phyloP scores from a whole-genome alignment of 2,329 filamentous ascomycete genomes.

The Paramyrothecium sp. region DNA sequence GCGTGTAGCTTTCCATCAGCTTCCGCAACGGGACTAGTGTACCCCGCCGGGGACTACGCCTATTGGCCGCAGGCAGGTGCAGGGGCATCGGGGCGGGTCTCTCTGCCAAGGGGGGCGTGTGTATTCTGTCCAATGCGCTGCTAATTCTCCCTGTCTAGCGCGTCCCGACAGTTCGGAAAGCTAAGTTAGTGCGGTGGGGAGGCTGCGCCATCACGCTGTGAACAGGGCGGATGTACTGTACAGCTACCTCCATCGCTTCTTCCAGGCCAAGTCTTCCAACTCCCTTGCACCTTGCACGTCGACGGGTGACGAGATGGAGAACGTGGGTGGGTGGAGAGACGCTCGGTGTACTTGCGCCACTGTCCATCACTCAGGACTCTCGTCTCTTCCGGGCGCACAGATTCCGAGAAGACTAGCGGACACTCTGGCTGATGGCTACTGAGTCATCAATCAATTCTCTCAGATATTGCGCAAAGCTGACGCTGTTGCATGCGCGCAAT shows the following conservation, averaged over 20 bases:
- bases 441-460: no score
- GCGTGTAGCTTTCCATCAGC: neutral
- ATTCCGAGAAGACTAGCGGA: no score
- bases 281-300: neutral
- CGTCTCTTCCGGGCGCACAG: no score
- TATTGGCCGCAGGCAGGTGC: neutral
- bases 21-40: no score
- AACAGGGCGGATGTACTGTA: neutral
- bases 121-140: neutral
- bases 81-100: neutral
- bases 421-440: no score
- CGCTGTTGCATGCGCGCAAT: no score
- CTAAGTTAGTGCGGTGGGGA: conserved; percentile 21
- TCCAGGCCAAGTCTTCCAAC: neutral
- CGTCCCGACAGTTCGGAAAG: conserved; percentile 34
- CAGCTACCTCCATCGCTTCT: neutral
- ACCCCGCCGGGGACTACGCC: no score
- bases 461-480: no score
- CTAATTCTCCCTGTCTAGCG: conserved; percentile 25
- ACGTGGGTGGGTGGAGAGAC: neutral
- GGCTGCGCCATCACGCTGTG: conserved; percentile 23
- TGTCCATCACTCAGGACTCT: neutral
- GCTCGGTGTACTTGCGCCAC: neutral
- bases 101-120: neutral
- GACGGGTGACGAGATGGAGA: neutral